phyloP scores from a whole-genome alignment of 148 eudicot species.

The Nepenthes mirabilis region DNA sequence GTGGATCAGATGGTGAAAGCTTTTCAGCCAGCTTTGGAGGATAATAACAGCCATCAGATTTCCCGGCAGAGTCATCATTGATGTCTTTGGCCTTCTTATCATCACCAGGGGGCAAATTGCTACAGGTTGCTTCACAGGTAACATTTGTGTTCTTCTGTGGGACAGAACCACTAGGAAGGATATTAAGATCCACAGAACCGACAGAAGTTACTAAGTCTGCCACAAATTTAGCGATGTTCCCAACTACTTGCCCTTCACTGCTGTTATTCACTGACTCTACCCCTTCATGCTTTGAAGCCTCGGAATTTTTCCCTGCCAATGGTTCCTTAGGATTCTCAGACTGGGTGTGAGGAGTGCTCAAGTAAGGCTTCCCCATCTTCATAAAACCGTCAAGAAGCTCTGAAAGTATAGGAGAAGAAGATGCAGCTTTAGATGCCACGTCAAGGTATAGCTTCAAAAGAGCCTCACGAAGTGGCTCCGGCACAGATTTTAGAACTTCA shows the following conservation, averaged over 20 bases:
- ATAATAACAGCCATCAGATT: neutral
- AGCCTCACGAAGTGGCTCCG: constrained; percentile 36
- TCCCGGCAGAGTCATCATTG: neutral
- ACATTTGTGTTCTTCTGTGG: no score
- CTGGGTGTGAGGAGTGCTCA: constrained; percentile 18
- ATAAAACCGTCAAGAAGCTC: constrained; percentile 30
- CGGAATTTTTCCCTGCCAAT: constrained; percentile 1
- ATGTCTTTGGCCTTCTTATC: constrained; percentile 9
- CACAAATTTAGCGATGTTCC: neutral
- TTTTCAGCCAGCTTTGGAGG: no score
- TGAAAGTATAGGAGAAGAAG: constrained; percentile 34
- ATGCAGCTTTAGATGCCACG: constrained; percentile 31
- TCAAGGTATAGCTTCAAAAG: constrained; percentile 34
- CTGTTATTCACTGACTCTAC: neutral
- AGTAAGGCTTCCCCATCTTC: constrained; percentile 23
- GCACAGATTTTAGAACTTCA: constrained; percentile 36
- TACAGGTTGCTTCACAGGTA: neutral
- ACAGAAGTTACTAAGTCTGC: no score
- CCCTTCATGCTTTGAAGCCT: neutral
- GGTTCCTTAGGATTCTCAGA: constrained; percentile 3
- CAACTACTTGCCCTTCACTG: neutral
- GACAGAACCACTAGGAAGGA: no score
- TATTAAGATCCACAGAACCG: no score
- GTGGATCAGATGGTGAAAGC: neutral
- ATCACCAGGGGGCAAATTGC: neutral